Evolutionary conservation across 257 asterid genomes (phyloP), one percentile per base, ranked within the genome.

Genomic region (Buddleja alternifolia): DNA sequence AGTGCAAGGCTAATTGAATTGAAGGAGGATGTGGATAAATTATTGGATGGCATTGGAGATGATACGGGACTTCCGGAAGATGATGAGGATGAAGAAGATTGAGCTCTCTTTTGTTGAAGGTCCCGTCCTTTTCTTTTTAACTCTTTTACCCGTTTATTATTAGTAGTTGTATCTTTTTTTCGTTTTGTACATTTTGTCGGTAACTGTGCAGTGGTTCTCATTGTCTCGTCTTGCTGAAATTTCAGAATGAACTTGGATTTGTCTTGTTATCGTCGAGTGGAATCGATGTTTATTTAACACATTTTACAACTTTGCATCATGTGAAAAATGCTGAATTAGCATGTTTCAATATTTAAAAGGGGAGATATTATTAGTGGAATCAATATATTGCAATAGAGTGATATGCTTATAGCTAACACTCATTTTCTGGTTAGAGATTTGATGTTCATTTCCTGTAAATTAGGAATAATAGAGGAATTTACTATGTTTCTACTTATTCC

Each of bases 11-110:
- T 93, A n/a, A 24, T 63, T 45, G 96, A 93, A 63, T 66, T 93
- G 71, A 97, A 96, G 36, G 97, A 78, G 71, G 95, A 93, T 72
- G 95, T 90, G 0, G 97, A 88, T 29, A 67, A 70, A 47, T 76
- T 93, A 81, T 81, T 90, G 19, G 93, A 90, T 69, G 93, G 85
- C 44, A 69, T 90, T 21, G 96, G 95, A 25, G 97, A 92, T 23
- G 93, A 90, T 29, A 6, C 60, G 16, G 96, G 75, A 41, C 77
- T 75, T 23, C 90, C 66, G 50, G 96, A 69, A 4, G 89, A 73
- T 10, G 88, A 74, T 4, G 89, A 78, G 0, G 95, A 88, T 0
- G 97, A 88, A 4, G 82, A 87, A 14, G 87, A 84, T 42, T 85
- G 74, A 79, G 9, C 6, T 51, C 6, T 6, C 14, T 50, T 12